Conservation (phyloP, 176 grass and related monocot genomes). For the Typha latifolia region DNA sequence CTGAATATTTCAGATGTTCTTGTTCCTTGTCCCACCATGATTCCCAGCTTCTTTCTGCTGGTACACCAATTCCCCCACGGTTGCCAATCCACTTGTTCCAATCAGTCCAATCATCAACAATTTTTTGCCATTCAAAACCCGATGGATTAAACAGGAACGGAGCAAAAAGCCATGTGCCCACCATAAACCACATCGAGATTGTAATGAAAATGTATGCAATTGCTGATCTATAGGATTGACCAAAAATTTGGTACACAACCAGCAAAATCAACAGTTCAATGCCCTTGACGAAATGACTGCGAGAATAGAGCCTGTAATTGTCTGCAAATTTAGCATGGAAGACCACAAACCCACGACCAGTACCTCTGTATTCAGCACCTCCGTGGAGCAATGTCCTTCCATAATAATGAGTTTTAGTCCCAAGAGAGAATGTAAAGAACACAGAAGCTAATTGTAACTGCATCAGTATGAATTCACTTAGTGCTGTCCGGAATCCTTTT, state of each 20-base stretch:
- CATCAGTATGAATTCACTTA: conserved; percentile 92
- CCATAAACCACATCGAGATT: conserved; percentile 77
- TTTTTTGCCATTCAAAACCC: conserved; percentile 94
- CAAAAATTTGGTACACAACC: conserved; percentile 72
- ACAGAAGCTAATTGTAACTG: conserved; percentile 72
- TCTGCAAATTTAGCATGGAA: conserved; percentile 98
- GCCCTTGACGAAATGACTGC: conserved; percentile 92
- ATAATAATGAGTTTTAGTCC: conserved; percentile 88
- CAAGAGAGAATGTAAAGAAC: conserved; percentile 96
- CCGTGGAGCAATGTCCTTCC: conserved; percentile 87
- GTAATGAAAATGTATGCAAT: conserved; percentile 69
- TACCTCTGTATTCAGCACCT: conserved; percentile 80
- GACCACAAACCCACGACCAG: conserved; percentile 89
- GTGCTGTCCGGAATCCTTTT: conserved; percentile 76
- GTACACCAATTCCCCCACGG: conserved; percentile 81
- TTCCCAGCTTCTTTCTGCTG: conserved; percentile 86
- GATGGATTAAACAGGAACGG: conserved; percentile 93
- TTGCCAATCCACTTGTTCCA: conserved; percentile 96
- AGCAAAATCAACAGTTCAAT: conserved; percentile 85
- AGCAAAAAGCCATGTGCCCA: conserved; percentile 83
- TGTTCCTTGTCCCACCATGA: conserved; percentile 93
- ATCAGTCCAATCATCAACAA: conserved; percentile 85
- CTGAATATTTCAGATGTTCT: conserved; percentile 78
- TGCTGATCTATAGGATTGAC: conserved; percentile 59
- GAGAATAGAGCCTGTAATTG: conserved; percentile 92